Evolutionary conservation across 1,284 basidiomycete genomes (phyloP).

Genomic region (Microstroma glucosiphilum): DNA sequence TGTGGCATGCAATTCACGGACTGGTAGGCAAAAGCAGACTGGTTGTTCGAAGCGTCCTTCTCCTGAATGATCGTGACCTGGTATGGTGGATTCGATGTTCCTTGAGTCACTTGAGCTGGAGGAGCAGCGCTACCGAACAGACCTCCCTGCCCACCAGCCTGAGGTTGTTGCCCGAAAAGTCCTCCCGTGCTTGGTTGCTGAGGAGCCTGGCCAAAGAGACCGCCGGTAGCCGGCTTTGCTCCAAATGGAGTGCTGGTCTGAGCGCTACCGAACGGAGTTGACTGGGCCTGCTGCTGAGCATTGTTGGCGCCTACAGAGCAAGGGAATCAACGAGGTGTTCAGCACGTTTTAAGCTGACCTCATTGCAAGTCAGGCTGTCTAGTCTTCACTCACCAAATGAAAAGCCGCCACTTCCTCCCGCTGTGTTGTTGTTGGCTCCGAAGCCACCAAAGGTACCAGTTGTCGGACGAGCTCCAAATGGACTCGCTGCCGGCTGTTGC

Average conservation of each 20-base stretch:
- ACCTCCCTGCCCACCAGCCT: slow-evolving; percentile 6
- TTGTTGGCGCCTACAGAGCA: slow-evolving; percentile 1
- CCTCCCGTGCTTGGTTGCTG: slow-evolving; percentile 44
- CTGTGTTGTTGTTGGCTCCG: slow-evolving; percentile 16
- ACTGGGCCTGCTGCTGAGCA: slow-evolving; percentile 29
- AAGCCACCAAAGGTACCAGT: slow-evolving; percentile 26
- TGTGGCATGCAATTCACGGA: slow-evolving; percentile 17
- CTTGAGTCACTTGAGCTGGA: slow-evolving; percentile 13
- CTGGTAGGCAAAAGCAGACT: slow-evolving; percentile 12
- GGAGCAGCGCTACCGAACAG: slow-evolving; percentile 12
- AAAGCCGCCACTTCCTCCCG: background rate
- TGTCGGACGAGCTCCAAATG: slow-evolving; percentile 35
- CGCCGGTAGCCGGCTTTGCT: slow-evolving; percentile 15
- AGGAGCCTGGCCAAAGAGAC: slow-evolving; percentile 32
- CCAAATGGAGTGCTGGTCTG: background rate
- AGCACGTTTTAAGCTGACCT: too few relatives aligned
- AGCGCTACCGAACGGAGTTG: slow-evolving; percentile 30
- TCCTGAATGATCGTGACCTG: slow-evolving; percentile 5
- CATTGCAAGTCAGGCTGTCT: too few relatives aligned
- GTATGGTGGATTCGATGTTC: slow-evolving; percentile 17
- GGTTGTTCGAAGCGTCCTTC: slow-evolving; percentile 11
- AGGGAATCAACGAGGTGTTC: background rate
- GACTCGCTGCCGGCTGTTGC: slow-evolving; percentile 27
- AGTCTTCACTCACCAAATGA: slow-evolving; percentile 4
- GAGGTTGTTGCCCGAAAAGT: slow-evolving; percentile 47